Base-by-base conservation (phyloP, 345 rosid genomes). In the Gossypium stocksii region DNA sequence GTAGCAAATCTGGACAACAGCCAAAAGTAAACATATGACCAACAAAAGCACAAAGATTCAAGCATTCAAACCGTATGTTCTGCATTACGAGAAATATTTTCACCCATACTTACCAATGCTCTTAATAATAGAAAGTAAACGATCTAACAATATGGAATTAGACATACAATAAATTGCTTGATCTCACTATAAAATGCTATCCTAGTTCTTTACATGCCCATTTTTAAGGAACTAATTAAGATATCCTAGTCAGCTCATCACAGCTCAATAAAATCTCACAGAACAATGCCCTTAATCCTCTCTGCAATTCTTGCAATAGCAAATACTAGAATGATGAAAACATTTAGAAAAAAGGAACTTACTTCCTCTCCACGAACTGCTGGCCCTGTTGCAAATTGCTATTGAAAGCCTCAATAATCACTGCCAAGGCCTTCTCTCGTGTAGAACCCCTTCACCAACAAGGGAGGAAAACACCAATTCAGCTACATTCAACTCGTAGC, bases 291-390 rank as follows among this genome's bases (percentile, higher is more conserved):
- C 57, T 16, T 23, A 48, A 14, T 48, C 19, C 38, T 7, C 51
- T 66, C 34, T 5, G 34, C 38, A 45, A 45, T 12, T 22, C 71
- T 44, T 44, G 29, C 70, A 66, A 44, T 44, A 66, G 9, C 9
- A 19, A 27, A 52, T 41, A 54, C 19, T 16, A 43, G 20, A 27
- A 66, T 61, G 17, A 34, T 1, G 27, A 38, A 43, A 43, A 29
- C 9, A 17, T 15, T 23, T n/a, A 15, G 8, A 56, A 45, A 17
- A 64, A 45, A 27, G 14, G 29, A 19, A 61, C 85, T 86, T 85
- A 92, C 99, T 89, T 93, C 74, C 90, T 88, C 73, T 93, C 96
- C 8, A 90, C 83, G 77, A 93, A 95, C 76, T 89, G 87, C 74
- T 34, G 41, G 7, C 41, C 41, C 41, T 82, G 84, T 83, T 89